Evolutionary conservation across 495 filamentous ascomycete genomes (phyloP), one percentile per base, ranked within the genome.

Genomic region (Evansstolkia leycettana): DNA sequence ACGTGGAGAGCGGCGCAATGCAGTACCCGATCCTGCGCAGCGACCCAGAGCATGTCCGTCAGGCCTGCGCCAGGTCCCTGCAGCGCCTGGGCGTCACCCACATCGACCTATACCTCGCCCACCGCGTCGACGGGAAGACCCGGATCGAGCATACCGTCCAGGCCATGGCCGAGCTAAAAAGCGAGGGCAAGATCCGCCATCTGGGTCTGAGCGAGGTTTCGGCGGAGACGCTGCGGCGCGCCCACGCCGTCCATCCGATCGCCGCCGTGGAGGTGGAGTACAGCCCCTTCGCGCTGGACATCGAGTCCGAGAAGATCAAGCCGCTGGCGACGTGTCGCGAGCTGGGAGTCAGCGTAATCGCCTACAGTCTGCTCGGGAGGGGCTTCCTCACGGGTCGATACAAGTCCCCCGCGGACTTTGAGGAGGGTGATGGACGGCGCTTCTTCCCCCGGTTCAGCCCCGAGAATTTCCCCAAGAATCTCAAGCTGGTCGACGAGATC

Each of bases 231-330:
- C 57, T 81, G 3, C 67, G 73, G 1, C 65, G 78, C 16, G 76
- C 76, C 0, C 45, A 59, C 44, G 67, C 62, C 23, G 46, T 80
- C 5, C 60, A 68, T 13, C 75, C 62, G 6, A 67, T 82, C 23
- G 40, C 64, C 24, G 69, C 69, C 8, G 65, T 75, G 17, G 68
- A 82, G 49, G 55, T 77, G 17, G 75, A 80, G 49, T 77, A 49
- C 30, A 48, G 50, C 7, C 52, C 58, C 18, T 60, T 62, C 27
- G 40, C 39, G n/a, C 57, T 67, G 16, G 71, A 75, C 13, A 72
- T 80, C 33, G 73, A 81, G 47, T 49, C 43, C 1, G 43, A 57
- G 0, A 42, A 68, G 6, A 61, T 64, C 9, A 33, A 48, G 15
- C 51, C 79, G 1, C 50, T 79, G 1, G 47, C 60, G 10, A 67